phyloP scores from a whole-genome alignment of 768 basidiomycete species.

The Peribolospora kevripleyi region DNA sequence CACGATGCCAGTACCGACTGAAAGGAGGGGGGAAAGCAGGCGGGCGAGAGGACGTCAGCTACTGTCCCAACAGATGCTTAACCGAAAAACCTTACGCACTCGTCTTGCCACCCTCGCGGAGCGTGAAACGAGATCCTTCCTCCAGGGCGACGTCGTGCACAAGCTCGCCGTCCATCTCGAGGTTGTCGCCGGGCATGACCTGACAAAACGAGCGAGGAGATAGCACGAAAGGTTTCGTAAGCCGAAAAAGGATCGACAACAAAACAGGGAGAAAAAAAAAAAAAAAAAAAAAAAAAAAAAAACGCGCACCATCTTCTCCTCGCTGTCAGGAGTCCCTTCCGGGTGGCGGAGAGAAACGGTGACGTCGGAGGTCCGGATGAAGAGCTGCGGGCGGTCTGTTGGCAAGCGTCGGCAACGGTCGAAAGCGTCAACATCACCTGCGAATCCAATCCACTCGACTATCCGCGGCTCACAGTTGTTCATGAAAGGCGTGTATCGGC shows the following conservation, averaged over 20 bases:
- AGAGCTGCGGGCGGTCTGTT: conserved; percentile 70
- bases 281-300: conserved; percentile 5
- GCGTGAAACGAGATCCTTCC: conserved; percentile 67
- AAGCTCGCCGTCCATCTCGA: conserved; percentile 68
- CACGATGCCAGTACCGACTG: conserved; percentile 83
- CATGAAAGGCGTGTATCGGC: conserved; percentile 44
- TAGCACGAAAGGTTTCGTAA: too few relatives aligned
- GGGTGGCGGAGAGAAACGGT: conserved; percentile 69
- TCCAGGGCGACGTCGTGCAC: conserved; percentile 72
- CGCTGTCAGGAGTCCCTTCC: conserved; percentile 49
- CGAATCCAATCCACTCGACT: too few relatives aligned
- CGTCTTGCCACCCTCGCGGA: conserved; percentile 50
- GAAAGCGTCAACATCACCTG: too few relatives aligned
- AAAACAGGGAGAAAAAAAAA: not conserved
- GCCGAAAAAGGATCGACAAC: too few relatives aligned
- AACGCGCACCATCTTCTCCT: conserved; percentile 52
- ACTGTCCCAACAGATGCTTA: not conserved
- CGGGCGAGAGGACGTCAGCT: conserved; percentile 2
- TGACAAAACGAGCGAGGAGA: conserved; percentile 15
- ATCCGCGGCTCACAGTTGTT: conserved; percentile 25
- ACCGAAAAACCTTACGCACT: conserved; percentile 27
- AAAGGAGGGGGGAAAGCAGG: not conserved
- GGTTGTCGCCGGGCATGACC: conserved; percentile 96
- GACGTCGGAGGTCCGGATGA: conserved; percentile 83
- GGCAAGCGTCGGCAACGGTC: too few relatives aligned